Conservation (phyloP, 2,329 filamentous ascomycete species). For the Fusarium chaquense region DNA sequence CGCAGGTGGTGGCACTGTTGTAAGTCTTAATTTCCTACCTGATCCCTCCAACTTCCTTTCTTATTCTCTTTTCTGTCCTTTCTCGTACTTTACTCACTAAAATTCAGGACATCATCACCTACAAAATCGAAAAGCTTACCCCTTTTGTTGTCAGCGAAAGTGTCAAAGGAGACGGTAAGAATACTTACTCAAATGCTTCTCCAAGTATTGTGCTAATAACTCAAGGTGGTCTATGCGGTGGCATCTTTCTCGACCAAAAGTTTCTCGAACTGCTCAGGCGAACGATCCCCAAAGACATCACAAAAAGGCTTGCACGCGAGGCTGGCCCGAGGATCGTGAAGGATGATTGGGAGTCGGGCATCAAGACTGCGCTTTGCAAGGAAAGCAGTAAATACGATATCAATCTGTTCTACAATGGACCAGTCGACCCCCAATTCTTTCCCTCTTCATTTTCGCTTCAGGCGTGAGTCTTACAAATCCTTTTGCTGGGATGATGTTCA, state of each 20-base stretch:
- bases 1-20: slow-evolving; percentile 55
- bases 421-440: not conserved
- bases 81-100: not conserved
- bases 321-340: slow-evolving; percentile 39
- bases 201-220: not conserved
- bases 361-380: slow-evolving; percentile 46
- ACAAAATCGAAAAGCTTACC: slow-evolving; percentile 45
- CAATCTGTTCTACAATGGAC: slow-evolving; percentile 10
- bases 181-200: too few species aligned
- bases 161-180: slow-evolving; percentile 54
- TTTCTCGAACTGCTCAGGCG: slow-evolving; percentile 49
- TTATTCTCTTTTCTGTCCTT: not conserved
- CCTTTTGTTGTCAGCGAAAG: slow-evolving; percentile 53
- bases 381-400: slow-evolving; percentile 14
- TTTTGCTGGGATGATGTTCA: not conserved
- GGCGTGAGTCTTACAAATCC: slow-evolving; percentile 8
- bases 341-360: slow-evolving; percentile 48
- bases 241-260: slow-evolving; percentile 56
- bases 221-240: slow-evolving; percentile 56
- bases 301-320: slow-evolving; percentile 15
- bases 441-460: slow-evolving; percentile 15
- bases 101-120: slow-evolving; percentile 56
- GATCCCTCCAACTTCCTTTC: not conserved
- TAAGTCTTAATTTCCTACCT: slow-evolving; percentile 29
- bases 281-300: slow-evolving; percentile 35